phyloP scores from a whole-genome alignment of 2,329 filamentous ascomycete species.

The Pestalotiopsis sp. region DNA sequence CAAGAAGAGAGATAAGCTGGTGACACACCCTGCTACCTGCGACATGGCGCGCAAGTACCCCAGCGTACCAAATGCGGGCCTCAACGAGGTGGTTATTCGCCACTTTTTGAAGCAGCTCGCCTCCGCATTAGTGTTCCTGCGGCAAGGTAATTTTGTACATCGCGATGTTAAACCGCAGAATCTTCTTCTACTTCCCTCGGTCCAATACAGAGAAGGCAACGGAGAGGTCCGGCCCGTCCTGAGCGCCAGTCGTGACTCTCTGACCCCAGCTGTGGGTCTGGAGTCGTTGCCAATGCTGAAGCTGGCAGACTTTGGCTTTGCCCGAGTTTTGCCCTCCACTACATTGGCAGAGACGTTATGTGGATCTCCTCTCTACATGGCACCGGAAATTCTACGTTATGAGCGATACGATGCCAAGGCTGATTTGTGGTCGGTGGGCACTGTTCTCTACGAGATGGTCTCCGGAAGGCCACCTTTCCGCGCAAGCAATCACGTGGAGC shows the following conservation, averaged over 20 bases:
- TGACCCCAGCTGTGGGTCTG: constrained; percentile 80
- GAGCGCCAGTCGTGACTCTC: constrained; percentile 74
- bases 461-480: constrained; percentile 88
- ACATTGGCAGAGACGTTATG: constrained; percentile 95
- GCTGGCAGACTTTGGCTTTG: constrained; percentile 98
- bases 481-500: constrained; percentile 90
- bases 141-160: constrained; percentile 85
- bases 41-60: constrained; percentile 96
- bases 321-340: constrained; percentile 84
- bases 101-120: constrained; percentile 96
- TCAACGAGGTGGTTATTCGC: constrained; percentile 94
- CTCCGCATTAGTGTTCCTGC: constrained; percentile 87
- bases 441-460: constrained; percentile 94
- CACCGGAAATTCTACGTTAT: constrained; percentile 93
- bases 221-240: constrained; percentile 71
- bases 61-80: constrained; percentile 76
- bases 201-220: constrained; percentile 65
- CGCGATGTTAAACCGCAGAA: constrained; percentile 98
- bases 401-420: constrained; percentile 97
- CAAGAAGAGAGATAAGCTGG: constrained; percentile 84
- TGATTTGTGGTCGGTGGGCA: constrained; percentile 96
- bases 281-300: constrained; percentile 92
- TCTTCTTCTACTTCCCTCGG: constrained; percentile 82
- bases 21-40: constrained; percentile 76
- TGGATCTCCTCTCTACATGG: constrained; percentile 97